Base-by-base conservation (phyloP, 2,329 filamentous ascomycete species). In the Alternaria hordeiaustralica region DNA sequence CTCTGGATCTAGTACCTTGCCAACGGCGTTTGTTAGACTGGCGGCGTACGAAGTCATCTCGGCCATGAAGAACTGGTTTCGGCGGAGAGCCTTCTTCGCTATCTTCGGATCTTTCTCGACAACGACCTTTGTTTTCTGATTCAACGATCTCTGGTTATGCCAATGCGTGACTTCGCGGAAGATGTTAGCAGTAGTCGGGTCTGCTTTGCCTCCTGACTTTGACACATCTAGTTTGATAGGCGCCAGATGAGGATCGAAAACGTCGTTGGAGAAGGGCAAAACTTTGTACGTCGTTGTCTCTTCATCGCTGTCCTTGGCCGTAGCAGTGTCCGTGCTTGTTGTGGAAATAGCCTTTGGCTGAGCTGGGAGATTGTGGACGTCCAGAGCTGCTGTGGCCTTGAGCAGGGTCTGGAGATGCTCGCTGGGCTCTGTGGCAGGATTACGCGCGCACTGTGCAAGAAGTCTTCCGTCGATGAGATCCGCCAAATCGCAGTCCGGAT, bases 81-180 rank as follows among this genome's bases (percentile, higher is more conserved):
- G 63, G 26, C 65, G 65, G 25, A 63, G 65, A 21, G 65, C 61
- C 26, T 73, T 73, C 57, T 73, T 74, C 55, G 71, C 64, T 65
- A 71, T 54, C 76, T 79, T 68, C 80, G 71, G 70, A 74, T 81
- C 58, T 65, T 75, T 58, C 60, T 73, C 61, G 64, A 75, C 47
- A 61, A 75, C 57, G 59, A 75, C 66, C 66, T 69, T 68, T 58
- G 68, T 36, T 55, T 82, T 83, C 5, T 74, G 71, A 25, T 86
- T 83, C 4, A 88, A 67, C 0, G 84, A 81, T 25, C 82, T 84
- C 68, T 86, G 88, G 58, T 88, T 89, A 67, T 91, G 88, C 89
- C 88, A 91, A 71, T 91, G 88, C 0, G 82, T 79, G 6, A 84
- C 75, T 64, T 86, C 84, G 28, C 78, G 78, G 69, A 85, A 86